Base-by-base conservation (phyloP, 108 stramenopile species). In the Stephanodiscus minutulus region DNA sequence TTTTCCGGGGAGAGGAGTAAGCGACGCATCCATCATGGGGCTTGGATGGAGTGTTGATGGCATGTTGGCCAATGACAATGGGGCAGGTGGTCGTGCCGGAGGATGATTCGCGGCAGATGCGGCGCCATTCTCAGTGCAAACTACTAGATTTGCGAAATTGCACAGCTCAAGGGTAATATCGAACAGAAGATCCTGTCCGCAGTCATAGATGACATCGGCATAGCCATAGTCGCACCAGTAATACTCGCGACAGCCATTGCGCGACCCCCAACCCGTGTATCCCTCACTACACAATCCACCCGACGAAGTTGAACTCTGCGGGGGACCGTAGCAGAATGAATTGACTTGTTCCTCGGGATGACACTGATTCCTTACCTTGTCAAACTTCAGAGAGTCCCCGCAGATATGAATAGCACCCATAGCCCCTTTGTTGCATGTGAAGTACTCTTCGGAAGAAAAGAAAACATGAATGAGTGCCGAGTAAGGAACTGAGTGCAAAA, bases 151-250 rank as follows among this genome's bases (percentile, higher is more conserved):
- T 15, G 76, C 68, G 20, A 76, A 64, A 61, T 69, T 69, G 47
- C 76, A 76, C 17, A 56, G 61, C 37, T 68, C 66, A 0, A 76
- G 24, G 25, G 54, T 39, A 25, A 57, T 63, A 35, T 76, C 68
- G 36, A 69, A 76, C 33, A 76, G 43, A 7, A 64, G 52, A 20
- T 57, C 63, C 31, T 64, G 44, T 12, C 67, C 67, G 44, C 76
- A 76, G 2, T 61, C 39, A 58, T 69, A 53, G 4, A 63, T 18
- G 22, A 64, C 41, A 29, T 64, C 68, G 7, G 46, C 50, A 15
- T 46, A 44, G 21, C 76, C 76, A 27, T 39, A n/a, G 18, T 64
- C 55, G 33, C 76, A 76, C 61, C 61, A 76, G 24, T 46, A 70
- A 54, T 69, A 76, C 56, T 76, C 55, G 13, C 3, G 52, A 15